A percentile compares a stretch with the other conserved stretches of the same genome.
These are phyloP conservation scores for Cyclocybe aegerita DNA, from an alignment of 768 basidiomycete genomes.

Conservation along the genomic window DNA sequence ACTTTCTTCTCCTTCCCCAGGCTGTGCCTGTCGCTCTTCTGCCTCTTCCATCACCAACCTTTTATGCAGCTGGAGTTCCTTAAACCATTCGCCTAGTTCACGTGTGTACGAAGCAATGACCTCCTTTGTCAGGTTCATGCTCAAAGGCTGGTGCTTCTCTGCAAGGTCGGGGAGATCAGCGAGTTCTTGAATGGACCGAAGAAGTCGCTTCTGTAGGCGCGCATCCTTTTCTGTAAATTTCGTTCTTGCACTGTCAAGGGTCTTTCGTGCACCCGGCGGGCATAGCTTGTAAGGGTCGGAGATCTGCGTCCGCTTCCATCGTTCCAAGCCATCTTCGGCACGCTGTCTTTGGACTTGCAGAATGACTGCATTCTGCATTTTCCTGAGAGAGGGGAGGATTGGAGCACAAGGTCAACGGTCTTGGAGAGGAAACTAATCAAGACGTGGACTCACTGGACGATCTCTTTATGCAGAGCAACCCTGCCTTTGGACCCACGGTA, in stretches of 20 bases:
- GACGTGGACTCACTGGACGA: conserved; percentile 19
- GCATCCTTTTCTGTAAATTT: conserved; percentile 15
- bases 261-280: conserved; percentile 24
- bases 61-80: conserved; percentile 19
- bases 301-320: conserved; percentile 29
- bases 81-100: conserved; percentile 32
- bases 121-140: conserved; percentile 18
- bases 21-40: background rate
- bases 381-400: conserved; percentile 12
- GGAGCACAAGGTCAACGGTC: conserved; percentile 1
- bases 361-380: conserved; percentile 25
- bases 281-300: conserved; percentile 27
- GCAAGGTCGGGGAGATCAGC: conserved; percentile 24
- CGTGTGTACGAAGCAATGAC: conserved; percentile 23
- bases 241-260: conserved; percentile 20
- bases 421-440: background rate
- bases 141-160: conserved; percentile 2
- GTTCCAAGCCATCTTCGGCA: conserved; percentile 20
- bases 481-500: conserved; percentile 14
- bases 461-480: conserved; percentile 15
- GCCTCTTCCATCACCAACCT: conserved; percentile 11
- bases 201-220: conserved; percentile 18
- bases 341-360: conserved; percentile 21
- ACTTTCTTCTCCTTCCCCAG: background rate
- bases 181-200: conserved; percentile 22